A percentile compares a stretch with the other conserved stretches of the same genome.
Conservation (phyloP, 768 basidiomycete species). For the Kwoniella mangroviensis region DNA sequence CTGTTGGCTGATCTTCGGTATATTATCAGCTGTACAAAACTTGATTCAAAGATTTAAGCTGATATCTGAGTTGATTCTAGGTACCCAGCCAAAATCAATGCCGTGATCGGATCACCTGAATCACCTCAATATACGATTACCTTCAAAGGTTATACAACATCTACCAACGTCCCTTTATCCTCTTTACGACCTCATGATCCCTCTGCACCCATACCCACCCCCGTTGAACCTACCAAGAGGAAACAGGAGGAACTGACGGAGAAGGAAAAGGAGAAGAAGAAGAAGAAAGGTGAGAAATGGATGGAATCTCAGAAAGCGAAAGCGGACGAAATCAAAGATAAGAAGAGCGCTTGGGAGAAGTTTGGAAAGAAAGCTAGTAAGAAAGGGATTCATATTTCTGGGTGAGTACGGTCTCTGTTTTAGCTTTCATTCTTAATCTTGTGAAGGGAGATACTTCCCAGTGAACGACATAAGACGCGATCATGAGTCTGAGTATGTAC, state of each 20-base stretch:
- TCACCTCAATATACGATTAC: conserved; percentile 56
- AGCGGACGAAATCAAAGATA: conserved; percentile 56
- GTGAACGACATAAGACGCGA: background rate
- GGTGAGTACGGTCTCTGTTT: conserved; percentile 32
- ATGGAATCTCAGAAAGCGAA: conserved; percentile 55
- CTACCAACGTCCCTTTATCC: conserved; percentile 55
- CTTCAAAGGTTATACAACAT: conserved; percentile 56
- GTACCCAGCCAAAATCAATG: conserved; percentile 57
- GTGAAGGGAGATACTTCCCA: no score
- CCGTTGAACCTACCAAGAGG: conserved; percentile 43
- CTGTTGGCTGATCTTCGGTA: no score
- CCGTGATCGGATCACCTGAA: conserved; percentile 53
- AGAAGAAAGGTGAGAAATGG: conserved; percentile 59
- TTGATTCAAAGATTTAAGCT: background rate
- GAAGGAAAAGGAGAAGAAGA: conserved; percentile 58
- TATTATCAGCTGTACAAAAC: no score
- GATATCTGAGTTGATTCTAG: conserved; percentile 22
- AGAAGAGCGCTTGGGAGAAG: conserved; percentile 58
- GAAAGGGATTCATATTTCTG: conserved; percentile 58
- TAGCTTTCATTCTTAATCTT: no score
- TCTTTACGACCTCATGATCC: conserved; percentile 52
- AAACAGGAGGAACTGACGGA: conserved; percentile 51
- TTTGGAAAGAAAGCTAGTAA: conserved; percentile 59
- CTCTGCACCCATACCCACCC: conserved; percentile 40
- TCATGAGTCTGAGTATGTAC: background rate